phyloP scores from a whole-genome alignment of 306 rosid species.

The Quillaja saponaria region DNA sequence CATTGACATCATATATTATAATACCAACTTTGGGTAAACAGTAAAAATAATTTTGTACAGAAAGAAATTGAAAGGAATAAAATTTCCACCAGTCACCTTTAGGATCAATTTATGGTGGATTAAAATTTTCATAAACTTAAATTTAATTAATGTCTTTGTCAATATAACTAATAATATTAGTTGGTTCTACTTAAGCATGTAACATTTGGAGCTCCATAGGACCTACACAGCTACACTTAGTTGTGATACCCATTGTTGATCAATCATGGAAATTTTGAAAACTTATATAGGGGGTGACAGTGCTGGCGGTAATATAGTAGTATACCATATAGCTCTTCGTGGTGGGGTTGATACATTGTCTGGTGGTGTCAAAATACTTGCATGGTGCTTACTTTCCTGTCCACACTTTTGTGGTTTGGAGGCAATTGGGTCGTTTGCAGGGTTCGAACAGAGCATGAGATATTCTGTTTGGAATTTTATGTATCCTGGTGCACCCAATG shows the following conservation, averaged over 20 bases:
- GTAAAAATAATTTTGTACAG: too few relatives aligned
- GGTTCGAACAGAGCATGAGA: neutral
- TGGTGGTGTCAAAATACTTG: conserved; percentile 25
- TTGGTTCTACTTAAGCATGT: too few relatives aligned
- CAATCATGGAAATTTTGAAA: conserved; percentile 19
- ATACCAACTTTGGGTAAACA: too few relatives aligned
- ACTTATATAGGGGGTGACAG: conserved; percentile 41
- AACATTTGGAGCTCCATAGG: too few relatives aligned
- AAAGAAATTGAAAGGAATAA: too few relatives aligned
- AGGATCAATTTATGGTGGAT: too few relatives aligned
- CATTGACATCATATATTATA: too few relatives aligned
- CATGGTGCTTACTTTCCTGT: conserved; percentile 31
- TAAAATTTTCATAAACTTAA: too few relatives aligned
- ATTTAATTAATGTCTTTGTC: too few relatives aligned
- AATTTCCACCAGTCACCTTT: too few relatives aligned
- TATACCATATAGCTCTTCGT: conserved; percentile 33
- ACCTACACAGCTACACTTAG: too few relatives aligned
- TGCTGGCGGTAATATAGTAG: conserved; percentile 45
- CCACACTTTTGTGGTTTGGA: conserved; percentile 38
- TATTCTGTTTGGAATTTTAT: neutral
- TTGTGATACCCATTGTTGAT: conserved; percentile 42
- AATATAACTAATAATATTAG: too few relatives aligned
- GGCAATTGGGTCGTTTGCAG: conserved; percentile 1
- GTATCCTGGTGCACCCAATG: neutral
- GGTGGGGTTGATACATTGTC: conserved; percentile 29